These are phyloP conservation scores for Fistulinella prunicolor DNA, from an alignment of 768 basidiomycete species.

Conservation along the genomic window DNA sequence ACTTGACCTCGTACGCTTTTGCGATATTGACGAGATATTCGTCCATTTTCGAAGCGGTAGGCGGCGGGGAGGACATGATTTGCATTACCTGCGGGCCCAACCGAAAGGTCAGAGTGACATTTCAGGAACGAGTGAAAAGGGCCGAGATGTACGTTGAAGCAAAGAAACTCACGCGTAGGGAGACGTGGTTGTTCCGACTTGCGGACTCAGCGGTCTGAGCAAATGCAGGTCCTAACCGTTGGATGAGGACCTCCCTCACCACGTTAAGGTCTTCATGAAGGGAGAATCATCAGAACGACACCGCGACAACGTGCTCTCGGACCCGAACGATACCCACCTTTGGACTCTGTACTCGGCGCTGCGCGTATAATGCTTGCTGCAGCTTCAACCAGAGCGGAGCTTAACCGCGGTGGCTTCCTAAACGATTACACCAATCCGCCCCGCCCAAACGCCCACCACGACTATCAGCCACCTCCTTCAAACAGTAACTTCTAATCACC, in stretches of 20 bases:
- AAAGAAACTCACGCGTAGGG: constrained; percentile 40
- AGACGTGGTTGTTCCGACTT: constrained; percentile 54
- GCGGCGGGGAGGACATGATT: constrained; percentile 49
- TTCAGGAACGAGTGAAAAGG: neutral
- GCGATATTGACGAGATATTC: constrained; percentile 54
- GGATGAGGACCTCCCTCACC: constrained; percentile 52
- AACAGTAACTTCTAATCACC: neutral
- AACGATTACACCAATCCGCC: neutral
- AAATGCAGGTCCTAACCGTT: constrained; percentile 58
- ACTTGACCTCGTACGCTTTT: constrained; percentile 49
- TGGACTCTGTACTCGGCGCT: constrained; percentile 51
- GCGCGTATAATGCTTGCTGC: constrained; percentile 66
- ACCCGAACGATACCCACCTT: constrained; percentile 43
- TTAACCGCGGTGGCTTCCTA: constrained; percentile 38
- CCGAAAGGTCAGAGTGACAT: neutral
- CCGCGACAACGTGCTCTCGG: neutral
- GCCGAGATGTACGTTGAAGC: neutral
- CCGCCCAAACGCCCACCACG: constrained; percentile 2
- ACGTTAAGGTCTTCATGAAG: constrained; percentile 49
- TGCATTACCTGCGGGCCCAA: constrained; percentile 42
- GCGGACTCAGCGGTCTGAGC: constrained; percentile 46
- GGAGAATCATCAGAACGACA: neutral
- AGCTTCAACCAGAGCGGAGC: constrained; percentile 59
- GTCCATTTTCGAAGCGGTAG: constrained; percentile 57
- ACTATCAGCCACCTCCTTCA: constrained; percentile 2